A percentile compares a stretch with the other conserved stretches of the same genome.
phyloP scores from a whole-genome alignment of 169 alveolate genomes.

The Blepharisma undulans region DNA sequence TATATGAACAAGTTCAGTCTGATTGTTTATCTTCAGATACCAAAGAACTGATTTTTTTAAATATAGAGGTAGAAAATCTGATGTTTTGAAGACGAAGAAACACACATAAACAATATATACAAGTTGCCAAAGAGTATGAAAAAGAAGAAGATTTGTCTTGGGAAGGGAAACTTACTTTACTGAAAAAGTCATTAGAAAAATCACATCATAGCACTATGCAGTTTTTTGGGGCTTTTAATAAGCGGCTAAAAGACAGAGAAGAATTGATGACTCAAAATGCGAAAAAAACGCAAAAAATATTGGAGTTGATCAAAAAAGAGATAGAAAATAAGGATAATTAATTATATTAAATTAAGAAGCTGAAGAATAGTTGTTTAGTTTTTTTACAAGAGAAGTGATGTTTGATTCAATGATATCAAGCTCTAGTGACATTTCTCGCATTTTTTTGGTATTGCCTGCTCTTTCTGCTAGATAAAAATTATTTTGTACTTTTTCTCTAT shows the following conservation, averaged over 20 bases:
- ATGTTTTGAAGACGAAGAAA: background rate
- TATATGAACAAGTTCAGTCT: background rate
- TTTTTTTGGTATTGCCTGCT: background rate
- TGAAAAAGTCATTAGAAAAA: background rate
- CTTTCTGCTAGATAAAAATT: background rate
- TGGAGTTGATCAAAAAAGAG: background rate
- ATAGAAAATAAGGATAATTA: background rate
- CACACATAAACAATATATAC: background rate
- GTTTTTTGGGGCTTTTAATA: background rate
- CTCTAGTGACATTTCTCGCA: background rate
- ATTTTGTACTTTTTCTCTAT: background rate
- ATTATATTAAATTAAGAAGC: background rate
- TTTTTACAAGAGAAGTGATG: background rate
- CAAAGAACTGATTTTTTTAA: background rate
- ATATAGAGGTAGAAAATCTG: background rate
- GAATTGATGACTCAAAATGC: background rate
- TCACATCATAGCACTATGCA: background rate
- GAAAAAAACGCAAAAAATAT: background rate
- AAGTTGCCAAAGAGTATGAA: background rate
- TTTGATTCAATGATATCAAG: background rate
- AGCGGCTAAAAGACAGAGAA: background rate
- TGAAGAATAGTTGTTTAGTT: background rate
- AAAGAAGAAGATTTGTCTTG: background rate
- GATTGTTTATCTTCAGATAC: background rate
- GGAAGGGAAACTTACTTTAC: background rate